These are phyloP conservation scores for Lophiotrema nucula DNA, from an alignment of 495 filamentous ascomycete species.

Conservation along the genomic window DNA sequence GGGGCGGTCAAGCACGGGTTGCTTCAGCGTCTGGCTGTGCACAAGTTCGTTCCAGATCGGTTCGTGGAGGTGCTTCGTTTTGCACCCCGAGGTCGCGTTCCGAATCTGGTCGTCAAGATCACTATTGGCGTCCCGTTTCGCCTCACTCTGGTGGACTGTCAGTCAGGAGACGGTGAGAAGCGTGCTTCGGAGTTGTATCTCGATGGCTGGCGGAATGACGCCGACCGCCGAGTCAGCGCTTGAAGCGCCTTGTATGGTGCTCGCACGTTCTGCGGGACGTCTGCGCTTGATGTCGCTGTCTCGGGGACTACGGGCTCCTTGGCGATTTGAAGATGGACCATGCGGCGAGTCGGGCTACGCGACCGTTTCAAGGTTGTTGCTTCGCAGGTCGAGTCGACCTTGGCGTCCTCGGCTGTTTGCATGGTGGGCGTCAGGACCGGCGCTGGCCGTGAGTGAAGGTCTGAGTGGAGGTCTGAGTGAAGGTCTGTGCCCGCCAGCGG, in stretches of 20 bases:
- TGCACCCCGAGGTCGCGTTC: constrained; percentile 22
- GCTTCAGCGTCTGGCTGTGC: constrained; percentile 26
- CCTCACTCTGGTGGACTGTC: constrained; percentile 18
- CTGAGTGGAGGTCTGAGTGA: too few species aligned
- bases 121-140: constrained; percentile 12
- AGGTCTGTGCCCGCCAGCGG: too few species aligned
- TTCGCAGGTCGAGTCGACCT: constrained; percentile 12
- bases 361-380: constrained; percentile 25
- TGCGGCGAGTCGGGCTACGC: constrained; percentile 23
- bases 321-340: constrained; percentile 24
- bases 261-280: constrained; percentile 22
- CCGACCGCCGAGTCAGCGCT: constrained; percentile 12
- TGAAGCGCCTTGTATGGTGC: constrained; percentile 18
- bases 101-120: constrained; percentile 26
- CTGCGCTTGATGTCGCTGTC: constrained; percentile 14
- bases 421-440: constrained; percentile 4
- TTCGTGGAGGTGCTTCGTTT: constrained; percentile 29
- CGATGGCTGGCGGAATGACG: constrained; percentile 28
- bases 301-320: constrained; percentile 20
- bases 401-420: background rate
- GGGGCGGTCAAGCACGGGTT: constrained; percentile 14
- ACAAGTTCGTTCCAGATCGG: constrained; percentile 30
- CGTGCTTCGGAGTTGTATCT: constrained; percentile 21
- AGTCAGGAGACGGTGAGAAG: constrained; percentile 1
- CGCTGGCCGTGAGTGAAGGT: constrained; percentile 3